A percentile compares a stretch with the other conserved stretches of the same genome.
Evolutionary conservation across 257 asterid genomes (phyloP).

Genomic region (Solanum pinnatisectum): DNA sequence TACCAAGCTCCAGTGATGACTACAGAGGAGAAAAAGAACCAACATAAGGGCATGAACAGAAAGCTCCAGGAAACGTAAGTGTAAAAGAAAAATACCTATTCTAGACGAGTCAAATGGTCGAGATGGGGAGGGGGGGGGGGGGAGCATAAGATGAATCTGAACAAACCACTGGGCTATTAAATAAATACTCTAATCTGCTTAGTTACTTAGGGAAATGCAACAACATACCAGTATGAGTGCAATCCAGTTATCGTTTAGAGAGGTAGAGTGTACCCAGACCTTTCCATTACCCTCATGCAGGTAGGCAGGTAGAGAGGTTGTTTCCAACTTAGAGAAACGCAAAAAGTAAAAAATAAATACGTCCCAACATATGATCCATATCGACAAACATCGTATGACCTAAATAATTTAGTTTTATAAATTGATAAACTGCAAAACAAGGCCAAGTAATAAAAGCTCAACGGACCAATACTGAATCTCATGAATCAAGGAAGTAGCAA

Average conservation of each 20-base stretch:
- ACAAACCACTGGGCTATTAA: background rate
- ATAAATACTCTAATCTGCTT: background rate
- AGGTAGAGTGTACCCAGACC: background rate
- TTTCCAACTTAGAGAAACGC: background rate
- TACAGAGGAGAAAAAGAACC: constrained; percentile 20
- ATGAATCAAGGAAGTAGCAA: background rate
- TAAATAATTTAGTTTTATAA: background rate
- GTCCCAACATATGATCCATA: background rate
- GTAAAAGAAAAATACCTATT: background rate
- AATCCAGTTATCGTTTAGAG: background rate
- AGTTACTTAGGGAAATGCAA: background rate
- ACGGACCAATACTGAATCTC: background rate
- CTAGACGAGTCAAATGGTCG: background rate
- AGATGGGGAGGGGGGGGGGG: background rate
- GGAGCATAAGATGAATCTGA: background rate
- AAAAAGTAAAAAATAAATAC: background rate
- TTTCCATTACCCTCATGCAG: background rate
- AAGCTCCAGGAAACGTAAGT: constrained; percentile 2
- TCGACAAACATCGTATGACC: background rate
- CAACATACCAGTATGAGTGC: background rate
- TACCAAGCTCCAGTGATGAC: constrained; percentile 95
- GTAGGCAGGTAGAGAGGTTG: background rate
- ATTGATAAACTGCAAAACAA: background rate
- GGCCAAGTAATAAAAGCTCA: background rate
- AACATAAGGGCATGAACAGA: constrained; percentile 9